Evolutionary conservation across 2,329 filamentous ascomycete genomes (phyloP), one percentile per base, ranked within the genome.

Genomic region (Monosporascus ibericus): DNA sequence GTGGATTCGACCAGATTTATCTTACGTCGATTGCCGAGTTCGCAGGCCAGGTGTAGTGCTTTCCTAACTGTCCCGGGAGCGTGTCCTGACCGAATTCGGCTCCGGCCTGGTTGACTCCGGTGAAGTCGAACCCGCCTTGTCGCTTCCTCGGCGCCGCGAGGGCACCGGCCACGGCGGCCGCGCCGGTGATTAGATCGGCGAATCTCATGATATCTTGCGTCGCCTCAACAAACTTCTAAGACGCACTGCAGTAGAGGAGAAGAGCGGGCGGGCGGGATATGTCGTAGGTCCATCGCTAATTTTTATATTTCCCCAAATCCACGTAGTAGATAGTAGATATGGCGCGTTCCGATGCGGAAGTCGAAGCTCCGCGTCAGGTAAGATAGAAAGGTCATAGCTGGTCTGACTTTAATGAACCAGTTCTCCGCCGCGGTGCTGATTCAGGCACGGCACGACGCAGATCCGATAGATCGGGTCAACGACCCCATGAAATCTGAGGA

Each of bases 11-110:
- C 30, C 30, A 5, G 30, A 14, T 27, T 20, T 24, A 27, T 47
- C 67, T 47, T 52, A 72, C 70, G 52, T 68, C 66, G 50, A 73
- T 69, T 24, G 71, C 64, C 14, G 71, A 71, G 38, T 77, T 68
- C 48, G 78, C 75, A 2, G 82, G 81, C 75, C 81, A 86, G 22
- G 71, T 83, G 61, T 78, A 87, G 59, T 86, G 80, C 50, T 73
- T 84, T 48, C 73, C 75, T 51, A 79, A 72, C 1, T 67, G 66
- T 9, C 83, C 83, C 2, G 83, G 82, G 34, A 84, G 70, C 49
- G 71, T 75, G 24, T 63, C 69, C 53, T 78, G 72, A 40, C 82
- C 82, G 54, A 86, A 86, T 58, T 87, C 84, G 42, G 82, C 81
- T 14, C 82, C 82, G 20, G 80, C 63, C 56, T 67, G 63, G 42